Evolutionary conservation across 129 eudicot species (phyloP), one percentile per base, ranked within the genome.

Genomic region (Cynara cardunculus): DNA sequence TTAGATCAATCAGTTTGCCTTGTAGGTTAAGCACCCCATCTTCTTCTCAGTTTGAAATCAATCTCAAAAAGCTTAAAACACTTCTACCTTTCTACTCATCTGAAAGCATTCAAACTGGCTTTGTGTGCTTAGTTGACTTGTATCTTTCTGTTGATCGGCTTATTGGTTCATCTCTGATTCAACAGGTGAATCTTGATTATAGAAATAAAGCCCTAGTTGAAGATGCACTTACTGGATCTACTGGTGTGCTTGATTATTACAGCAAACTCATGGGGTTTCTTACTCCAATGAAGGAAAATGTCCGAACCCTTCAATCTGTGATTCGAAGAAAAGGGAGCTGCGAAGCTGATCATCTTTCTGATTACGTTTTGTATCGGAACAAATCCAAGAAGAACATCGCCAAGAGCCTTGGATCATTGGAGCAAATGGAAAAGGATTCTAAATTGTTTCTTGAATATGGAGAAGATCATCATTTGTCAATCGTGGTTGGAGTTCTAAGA

Each of bases 291-390:
- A 90, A 80, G 81, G 86, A 86, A 82, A 72, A 82, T 13, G 86
- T 84, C 0, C 82, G 82, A 39, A 78, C 72, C 21, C 88, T 91
- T 62, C 94, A 89, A 79, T 89, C 93, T 10, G 88, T 87, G 0
- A 68, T 91, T n/a, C 80, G 89, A 5, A 74, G 97, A 37, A 87
- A 87, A 78, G 89, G 86, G 3, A 78, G 25, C 32, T 22, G 35
- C 5, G 80, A 74, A 39, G 35, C 70, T 9, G 65, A 56, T 5
- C 70, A 30, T 30, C 22, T 74, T 21, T 19, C 25, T 61, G 70
- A 30, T 67, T 74, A 67, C 59, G 1, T 67, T 30, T 8, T 67
- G 14, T 74, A 65, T 0, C 70, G 74, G 21, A 74, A 74, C 75
- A 81, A 39, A 41, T 37, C 69, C 1, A 81, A 74, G 71, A 74